Conservation (phyloP, 306 rosid species). For the Benincasa hispida region DNA sequence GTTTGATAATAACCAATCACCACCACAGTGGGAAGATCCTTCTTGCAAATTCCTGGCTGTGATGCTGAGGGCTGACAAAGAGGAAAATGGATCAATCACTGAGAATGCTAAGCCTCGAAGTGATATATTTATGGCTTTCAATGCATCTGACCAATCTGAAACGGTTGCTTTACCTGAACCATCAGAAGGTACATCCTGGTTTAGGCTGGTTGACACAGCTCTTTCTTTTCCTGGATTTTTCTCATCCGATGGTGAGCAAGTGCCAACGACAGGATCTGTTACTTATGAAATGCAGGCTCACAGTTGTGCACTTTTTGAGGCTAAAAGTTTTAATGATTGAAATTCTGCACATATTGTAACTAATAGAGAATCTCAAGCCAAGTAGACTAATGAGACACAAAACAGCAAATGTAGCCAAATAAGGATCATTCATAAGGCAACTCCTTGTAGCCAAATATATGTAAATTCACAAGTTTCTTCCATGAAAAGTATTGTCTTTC, state of each 20-base stretch:
- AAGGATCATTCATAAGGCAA: not conserved
- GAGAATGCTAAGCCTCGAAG: constrained; percentile 23
- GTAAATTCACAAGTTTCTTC: not conserved
- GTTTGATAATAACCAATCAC: constrained; percentile 40
- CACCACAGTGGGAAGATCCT: constrained; percentile 72
- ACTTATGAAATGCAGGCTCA: constrained; percentile 45
- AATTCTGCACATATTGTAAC: not conserved
- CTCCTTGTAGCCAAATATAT: not conserved
- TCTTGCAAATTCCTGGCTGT: constrained; percentile 69
- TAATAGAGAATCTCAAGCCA: not conserved
- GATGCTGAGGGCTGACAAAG: constrained; percentile 44
- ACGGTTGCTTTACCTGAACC: constrained; percentile 37
- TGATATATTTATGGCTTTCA: constrained; percentile 53
- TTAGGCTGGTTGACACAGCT: constrained; percentile 62
- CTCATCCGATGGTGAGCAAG: constrained; percentile 32
- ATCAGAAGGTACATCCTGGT: constrained; percentile 51
- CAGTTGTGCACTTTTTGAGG: constrained; percentile 71
- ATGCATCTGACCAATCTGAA: constrained; percentile 52
- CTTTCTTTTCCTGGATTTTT: constrained; percentile 81
- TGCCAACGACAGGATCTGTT: constrained; percentile 22
- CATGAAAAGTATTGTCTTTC: not conserved
- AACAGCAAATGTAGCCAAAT: not conserved
- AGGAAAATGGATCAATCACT: constrained; percentile 14
- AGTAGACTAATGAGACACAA: not conserved
- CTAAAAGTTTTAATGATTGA: constrained; percentile 19